Percentiles rank a stretch among this genome's conserved stretches.
These are phyloP conservation scores for Thelonectria olida DNA, from an alignment of 2,329 filamentous ascomycete species.

Conservation along the genomic window DNA sequence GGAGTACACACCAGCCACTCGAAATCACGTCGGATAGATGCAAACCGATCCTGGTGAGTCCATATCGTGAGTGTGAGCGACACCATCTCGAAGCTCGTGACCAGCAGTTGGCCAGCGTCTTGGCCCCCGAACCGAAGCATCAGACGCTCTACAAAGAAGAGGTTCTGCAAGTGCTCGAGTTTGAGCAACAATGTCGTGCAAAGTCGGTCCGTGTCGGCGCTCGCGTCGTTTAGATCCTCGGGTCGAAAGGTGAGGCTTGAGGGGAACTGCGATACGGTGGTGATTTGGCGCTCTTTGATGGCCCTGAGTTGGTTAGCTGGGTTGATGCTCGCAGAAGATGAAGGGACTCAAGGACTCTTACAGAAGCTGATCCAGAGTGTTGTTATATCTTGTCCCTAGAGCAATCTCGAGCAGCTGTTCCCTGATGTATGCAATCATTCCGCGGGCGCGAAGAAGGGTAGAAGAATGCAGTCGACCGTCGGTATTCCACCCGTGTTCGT, in stretches of 20 bases:
- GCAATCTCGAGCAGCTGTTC: slow-evolving; percentile 70
- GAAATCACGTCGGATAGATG: slow-evolving; percentile 52
- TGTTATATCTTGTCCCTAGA: slow-evolving; percentile 45
- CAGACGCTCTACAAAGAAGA: slow-evolving; percentile 67
- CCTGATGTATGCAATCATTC: slow-evolving; percentile 58
- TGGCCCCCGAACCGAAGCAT: slow-evolving; percentile 55
- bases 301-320: slow-evolving; percentile 38
- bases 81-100: slow-evolving; percentile 58
- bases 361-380: slow-evolving; percentile 31
- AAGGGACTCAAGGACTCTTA: slow-evolving; percentile 10
- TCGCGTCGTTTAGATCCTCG: slow-evolving; percentile 47
- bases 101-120: slow-evolving; percentile 51
- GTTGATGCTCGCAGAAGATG: not conserved
- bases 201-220: slow-evolving; percentile 42
- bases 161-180: slow-evolving; percentile 63
- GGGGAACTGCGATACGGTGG: slow-evolving; percentile 47
- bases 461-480: slow-evolving; percentile 47
- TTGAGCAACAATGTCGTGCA: slow-evolving; percentile 57
- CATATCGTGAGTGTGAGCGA: slow-evolving; percentile 56
- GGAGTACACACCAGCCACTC: slow-evolving; percentile 56
- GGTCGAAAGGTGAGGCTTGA: slow-evolving; percentile 50
- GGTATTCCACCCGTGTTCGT: slow-evolving; percentile 8
- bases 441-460: slow-evolving; percentile 57
- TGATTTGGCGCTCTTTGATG: slow-evolving; percentile 47
- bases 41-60: slow-evolving; percentile 59